Evolutionary conservation across 2,329 filamentous ascomycete species (phyloP).

Genomic region (Cercospora citrullina): DNA sequence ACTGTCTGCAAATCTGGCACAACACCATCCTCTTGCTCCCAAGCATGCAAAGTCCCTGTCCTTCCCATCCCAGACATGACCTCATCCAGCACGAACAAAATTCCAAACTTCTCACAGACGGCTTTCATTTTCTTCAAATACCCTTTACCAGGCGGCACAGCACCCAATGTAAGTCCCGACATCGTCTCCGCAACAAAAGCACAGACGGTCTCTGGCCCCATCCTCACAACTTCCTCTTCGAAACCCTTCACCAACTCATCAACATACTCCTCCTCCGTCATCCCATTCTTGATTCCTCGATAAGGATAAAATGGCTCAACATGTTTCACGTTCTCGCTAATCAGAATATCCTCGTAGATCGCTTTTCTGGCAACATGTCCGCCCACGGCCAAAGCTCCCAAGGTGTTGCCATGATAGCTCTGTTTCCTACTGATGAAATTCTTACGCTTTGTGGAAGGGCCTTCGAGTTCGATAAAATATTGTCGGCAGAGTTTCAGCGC

Average conservation of each 20-base stretch:
- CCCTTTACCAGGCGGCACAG: conserved; percentile 52
- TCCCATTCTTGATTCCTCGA: conserved; percentile 37
- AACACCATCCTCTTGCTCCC: conserved; percentile 40
- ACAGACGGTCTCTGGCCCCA: conserved; percentile 51
- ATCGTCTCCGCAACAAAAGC: conserved; percentile 56
- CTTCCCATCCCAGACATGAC: conserved; percentile 37
- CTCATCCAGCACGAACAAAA: conserved; percentile 59
- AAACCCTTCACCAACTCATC: conserved; percentile 47
- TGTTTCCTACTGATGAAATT: conserved; percentile 50
- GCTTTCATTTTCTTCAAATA: conserved; percentile 57
- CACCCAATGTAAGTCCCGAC: conserved; percentile 49
- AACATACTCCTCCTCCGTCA: conserved; percentile 47
- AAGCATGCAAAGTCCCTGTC: conserved; percentile 36
- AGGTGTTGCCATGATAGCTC: conserved; percentile 54
- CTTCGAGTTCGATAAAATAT: conserved; percentile 50
- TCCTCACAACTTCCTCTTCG: conserved; percentile 49
- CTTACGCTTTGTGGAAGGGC: conserved; percentile 42
- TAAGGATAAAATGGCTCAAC: conserved; percentile 41
- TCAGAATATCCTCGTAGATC: conserved; percentile 40
- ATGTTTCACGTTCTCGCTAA: conserved; percentile 33
- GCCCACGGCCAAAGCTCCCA: conserved; percentile 49
- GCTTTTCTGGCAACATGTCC: conserved; percentile 39
- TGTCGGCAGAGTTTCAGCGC: conserved; percentile 53
- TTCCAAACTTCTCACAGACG: conserved; percentile 58
- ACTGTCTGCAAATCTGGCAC: conserved; percentile 64